Evolutionary conservation across 139 green algal genomes (phyloP).

Genomic region (Coccomyxa sp.): DNA sequence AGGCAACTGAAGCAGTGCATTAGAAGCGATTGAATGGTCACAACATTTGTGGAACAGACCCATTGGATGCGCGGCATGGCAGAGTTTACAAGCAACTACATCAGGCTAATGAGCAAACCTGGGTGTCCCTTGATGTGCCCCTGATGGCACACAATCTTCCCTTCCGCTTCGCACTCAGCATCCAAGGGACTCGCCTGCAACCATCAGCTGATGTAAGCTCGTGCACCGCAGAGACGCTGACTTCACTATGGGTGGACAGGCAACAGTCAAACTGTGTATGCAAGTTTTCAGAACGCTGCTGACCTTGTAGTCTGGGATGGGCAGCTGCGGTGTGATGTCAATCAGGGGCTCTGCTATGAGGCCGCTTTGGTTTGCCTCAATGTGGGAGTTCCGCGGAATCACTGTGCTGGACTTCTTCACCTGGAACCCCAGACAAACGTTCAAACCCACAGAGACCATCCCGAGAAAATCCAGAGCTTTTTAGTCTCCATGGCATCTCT

Average conservation of each 20-base stretch:
- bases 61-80: background rate
- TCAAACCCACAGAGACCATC: slow-evolving; percentile 34
- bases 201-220: background rate
- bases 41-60: background rate
- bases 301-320: slow-evolving; percentile 65
- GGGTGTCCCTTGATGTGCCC: slow-evolving; percentile 79
- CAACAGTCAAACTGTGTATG: background rate
- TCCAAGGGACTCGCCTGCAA: slow-evolving; percentile 61
- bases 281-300: background rate
- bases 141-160: slow-evolving; percentile 83
- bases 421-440: slow-evolving; percentile 72
- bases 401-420: slow-evolving; percentile 84
- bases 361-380: slow-evolving; percentile 96
- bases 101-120: slow-evolving; percentile 29
- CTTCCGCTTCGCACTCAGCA: slow-evolving; percentile 80
- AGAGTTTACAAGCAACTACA: background rate
- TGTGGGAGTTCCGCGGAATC: slow-evolving; percentile 86
- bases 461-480: too few relatives aligned
- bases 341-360: slow-evolving; percentile 95
- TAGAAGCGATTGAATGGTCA: too few relatives aligned
- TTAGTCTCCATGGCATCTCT: too few relatives aligned
- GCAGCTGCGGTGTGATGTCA: slow-evolving; percentile 91
- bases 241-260: background rate
- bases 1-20: too few relatives aligned
- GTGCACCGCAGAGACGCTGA: background rate